These are phyloP conservation scores for Cylindrotheca closterium DNA, from an alignment of 108 stramenopile genomes.

Conservation along the genomic window DNA sequence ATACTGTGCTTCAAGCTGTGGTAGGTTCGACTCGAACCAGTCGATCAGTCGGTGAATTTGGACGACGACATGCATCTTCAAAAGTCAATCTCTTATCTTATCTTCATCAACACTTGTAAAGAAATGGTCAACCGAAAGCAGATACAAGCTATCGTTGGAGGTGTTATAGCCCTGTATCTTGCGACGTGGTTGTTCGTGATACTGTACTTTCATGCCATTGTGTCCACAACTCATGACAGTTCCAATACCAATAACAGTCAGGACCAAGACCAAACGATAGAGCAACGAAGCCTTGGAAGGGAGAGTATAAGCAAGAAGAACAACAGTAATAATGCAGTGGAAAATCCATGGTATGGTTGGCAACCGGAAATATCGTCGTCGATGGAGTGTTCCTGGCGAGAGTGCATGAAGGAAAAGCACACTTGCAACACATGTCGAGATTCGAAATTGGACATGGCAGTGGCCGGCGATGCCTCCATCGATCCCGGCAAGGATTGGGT, in stretches of 20 bases:
- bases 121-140: too few species aligned
- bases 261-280: too few species aligned
- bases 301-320: background rate
- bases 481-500: constrained; percentile 44
- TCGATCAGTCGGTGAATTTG: too few species aligned
- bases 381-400: constrained; percentile 54
- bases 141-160: background rate
- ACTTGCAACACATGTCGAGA: constrained; percentile 54
- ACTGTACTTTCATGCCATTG: background rate
- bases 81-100: too few species aligned
- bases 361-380: constrained; percentile 42
- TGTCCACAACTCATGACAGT: background rate
- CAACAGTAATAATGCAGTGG: background rate
- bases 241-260: too few species aligned
- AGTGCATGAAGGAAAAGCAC: constrained; percentile 47
- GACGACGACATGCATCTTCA: too few species aligned
- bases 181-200: background rate
- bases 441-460: constrained; percentile 33
- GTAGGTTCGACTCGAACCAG: too few species aligned
- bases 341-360: constrained; percentile 69
- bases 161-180: background rate
- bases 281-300: too few species aligned
- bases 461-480: constrained; percentile 8
- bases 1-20: too few species aligned
- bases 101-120: too few species aligned